A percentile compares a stretch with the other conserved stretches of the same genome.
Conservation (phyloP, 352 stramenopile genomes). For the Globisporangium rhizosaccharum region DNA sequence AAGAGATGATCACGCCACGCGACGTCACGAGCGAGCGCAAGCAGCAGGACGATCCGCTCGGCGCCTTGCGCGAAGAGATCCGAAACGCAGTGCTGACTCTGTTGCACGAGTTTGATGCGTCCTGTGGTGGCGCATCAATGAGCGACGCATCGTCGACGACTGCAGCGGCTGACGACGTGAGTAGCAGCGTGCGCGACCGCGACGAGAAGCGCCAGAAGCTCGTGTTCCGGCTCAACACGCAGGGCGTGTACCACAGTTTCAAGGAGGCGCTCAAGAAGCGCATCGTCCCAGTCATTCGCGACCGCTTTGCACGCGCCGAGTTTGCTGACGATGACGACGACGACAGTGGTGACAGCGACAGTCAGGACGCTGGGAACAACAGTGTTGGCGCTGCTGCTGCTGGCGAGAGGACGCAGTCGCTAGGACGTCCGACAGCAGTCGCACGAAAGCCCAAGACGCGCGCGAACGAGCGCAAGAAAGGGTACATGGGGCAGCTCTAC, state of each 20-base stretch:
- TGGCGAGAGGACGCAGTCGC: not conserved
- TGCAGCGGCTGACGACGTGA: not conserved
- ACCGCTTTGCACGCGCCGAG: conserved; percentile 33
- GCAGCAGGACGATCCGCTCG: conserved; percentile 29
- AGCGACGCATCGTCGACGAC: too few relatives aligned
- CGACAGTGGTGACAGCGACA: conserved; percentile 9
- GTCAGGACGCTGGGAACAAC: not conserved
- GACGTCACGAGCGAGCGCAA: conserved; percentile 44
- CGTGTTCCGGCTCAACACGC: conserved; percentile 72
- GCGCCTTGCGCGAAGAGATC: conserved; percentile 55
- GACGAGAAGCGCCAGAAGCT: conserved; percentile 70
- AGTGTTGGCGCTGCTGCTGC: not conserved
- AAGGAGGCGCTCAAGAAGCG: conserved; percentile 83
- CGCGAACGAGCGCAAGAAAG: conserved; percentile 26
- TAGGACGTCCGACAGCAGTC: too few relatives aligned
- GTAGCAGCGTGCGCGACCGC: conserved; percentile 11
- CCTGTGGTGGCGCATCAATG: conserved; percentile 5
- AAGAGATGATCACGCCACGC: conserved; percentile 45
- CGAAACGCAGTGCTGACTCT: conserved; percentile 44
- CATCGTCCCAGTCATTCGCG: conserved; percentile 65
- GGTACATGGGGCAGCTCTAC: conserved; percentile 66
- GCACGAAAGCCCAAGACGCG: not conserved
- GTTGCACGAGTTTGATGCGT: conserved; percentile 60
- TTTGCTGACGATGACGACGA: conserved; percentile 17
- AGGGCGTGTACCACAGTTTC: conserved; percentile 74